Evolutionary conservation across 306 rosid species (phyloP).

Genomic region (Vigna mungo): DNA sequence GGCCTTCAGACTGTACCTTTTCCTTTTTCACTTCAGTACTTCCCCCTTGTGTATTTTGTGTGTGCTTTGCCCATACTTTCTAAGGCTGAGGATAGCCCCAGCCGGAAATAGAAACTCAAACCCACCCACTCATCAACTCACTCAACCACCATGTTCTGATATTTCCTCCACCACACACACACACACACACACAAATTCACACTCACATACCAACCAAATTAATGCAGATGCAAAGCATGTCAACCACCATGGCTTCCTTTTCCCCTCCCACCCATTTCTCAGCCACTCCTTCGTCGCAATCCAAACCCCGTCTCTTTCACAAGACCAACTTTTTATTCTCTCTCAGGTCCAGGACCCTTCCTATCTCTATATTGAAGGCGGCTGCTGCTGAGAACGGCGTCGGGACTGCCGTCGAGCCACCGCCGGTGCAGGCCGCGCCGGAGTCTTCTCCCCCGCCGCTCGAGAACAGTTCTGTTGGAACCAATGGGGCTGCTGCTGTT

Average conservation of each 20-base stretch:
- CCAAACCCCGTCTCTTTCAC: constrained; percentile 48
- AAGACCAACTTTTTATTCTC: constrained; percentile 41
- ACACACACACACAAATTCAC: background rate
- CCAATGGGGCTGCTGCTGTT: constrained; percentile 63
- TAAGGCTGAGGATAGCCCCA: constrained; percentile 48
- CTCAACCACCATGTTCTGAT: constrained; percentile 16
- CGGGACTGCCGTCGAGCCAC: constrained; percentile 50
- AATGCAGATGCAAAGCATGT: constrained; percentile 38
- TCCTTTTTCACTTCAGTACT: background rate
- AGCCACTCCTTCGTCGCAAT: constrained; percentile 51
- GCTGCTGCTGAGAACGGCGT: constrained; percentile 59
- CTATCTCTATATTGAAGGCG: constrained; percentile 51
- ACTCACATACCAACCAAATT: background rate
- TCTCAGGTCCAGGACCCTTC: constrained; percentile 50
- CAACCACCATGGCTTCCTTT: constrained; percentile 77
- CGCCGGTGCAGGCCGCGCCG: constrained; percentile 41
- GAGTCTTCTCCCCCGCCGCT: constrained; percentile 32
- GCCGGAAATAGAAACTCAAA: constrained; percentile 18
- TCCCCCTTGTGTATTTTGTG: background rate
- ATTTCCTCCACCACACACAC: background rate
- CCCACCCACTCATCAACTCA: background rate
- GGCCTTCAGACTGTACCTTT: background rate
- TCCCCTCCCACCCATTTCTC: constrained; percentile 68
- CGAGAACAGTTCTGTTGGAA: constrained; percentile 46
- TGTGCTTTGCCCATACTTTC: constrained; percentile 39